Base-by-base conservation (phyloP, 192 early-diverging fungal genomes). In the Backusella mclennaniae region DNA sequence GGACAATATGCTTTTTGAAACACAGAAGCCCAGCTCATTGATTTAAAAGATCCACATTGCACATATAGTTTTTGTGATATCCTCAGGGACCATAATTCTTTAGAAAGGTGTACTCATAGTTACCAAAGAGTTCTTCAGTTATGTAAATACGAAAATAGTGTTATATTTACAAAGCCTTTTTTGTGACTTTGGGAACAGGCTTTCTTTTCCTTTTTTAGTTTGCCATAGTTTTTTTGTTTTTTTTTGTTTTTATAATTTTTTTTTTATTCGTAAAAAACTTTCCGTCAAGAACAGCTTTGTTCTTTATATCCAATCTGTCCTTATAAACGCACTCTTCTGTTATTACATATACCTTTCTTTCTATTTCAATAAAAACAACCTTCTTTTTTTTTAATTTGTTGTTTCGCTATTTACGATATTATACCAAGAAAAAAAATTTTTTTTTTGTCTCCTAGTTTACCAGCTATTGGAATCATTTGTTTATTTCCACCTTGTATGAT, bases 381-480 rank as follows among this genome's bases (percentile, higher is more conserved):
- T 29, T 26, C 23, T 26, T 63, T 14, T 63, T 33, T 63, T 26
- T 44, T 4, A 44, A 21, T 21, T 56, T 56, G n/a, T 21, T 21
- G n/a, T 56, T 56, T 12, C 23, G 21, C 56, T 29, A 63, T 29
- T 29, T 29, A 63, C 56, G 4, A 63, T 26, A 63, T 63, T 21
- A 26, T 9, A 59, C 9, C 53, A 21, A 26, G 26, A 21, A 53
- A 8, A 59, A 1, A 44, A 5, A 12, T 5, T 4, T 41, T 17
- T 44, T 1, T 14, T 44, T 44, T 63, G 19, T 49, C n/a, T 29
- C 29, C 26, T 23, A 63, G 56, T 29, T 23, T 63, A 12, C 23
- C 9, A 63, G 56, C 26, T 63, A 63, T 63, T 63, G 12, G 56
- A 63, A 63, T 63, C 56, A 63, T 63, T 63, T 63, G 12, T 63